phyloP scores from a whole-genome alignment of 352 stramenopile species.

The Globisporangium uncinulatum region DNA sequence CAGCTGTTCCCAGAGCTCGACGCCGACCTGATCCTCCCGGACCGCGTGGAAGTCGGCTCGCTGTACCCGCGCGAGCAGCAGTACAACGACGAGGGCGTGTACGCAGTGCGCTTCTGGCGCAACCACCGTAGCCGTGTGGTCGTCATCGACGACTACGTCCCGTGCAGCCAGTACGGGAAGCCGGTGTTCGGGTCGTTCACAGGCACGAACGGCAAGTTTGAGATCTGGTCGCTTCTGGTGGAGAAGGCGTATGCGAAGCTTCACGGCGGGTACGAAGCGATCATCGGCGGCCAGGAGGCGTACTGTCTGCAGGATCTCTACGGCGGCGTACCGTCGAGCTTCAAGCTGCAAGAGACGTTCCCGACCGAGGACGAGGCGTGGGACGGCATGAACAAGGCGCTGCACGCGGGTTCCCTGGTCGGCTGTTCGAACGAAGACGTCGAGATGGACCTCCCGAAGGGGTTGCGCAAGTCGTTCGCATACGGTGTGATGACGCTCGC shows the following conservation, averaged over 20 bases:
- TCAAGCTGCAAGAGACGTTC: conserved; percentile 63
- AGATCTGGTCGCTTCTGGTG: conserved; percentile 91
- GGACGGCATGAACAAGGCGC: conserved; percentile 32
- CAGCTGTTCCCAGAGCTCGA: conserved; percentile 66
- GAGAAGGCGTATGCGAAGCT: conserved; percentile 96
- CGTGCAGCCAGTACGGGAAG: conserved; percentile 79
- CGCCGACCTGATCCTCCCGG: conserved; percentile 47
- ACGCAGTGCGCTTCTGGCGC: conserved; percentile 80
- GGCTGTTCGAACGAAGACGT: conserved; percentile 71
- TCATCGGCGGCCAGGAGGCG: conserved; percentile 83
- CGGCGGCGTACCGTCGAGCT: conserved; percentile 58
- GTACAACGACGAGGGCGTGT: conserved; percentile 87
- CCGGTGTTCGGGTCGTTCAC: conserved; percentile 83
- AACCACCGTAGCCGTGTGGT: conserved; percentile 79
- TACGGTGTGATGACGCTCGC: conserved; percentile 76
- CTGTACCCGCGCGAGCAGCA: conserved; percentile 67
- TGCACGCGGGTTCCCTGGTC: conserved; percentile 61
- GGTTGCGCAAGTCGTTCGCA: conserved; percentile 58
- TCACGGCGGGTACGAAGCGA: conserved; percentile 86
- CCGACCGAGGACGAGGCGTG: conserved; percentile 52
- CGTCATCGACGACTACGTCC: conserved; percentile 82
- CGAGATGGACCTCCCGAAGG: conserved; percentile 49
- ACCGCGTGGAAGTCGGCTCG: conserved; percentile 52
- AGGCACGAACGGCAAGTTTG: conserved; percentile 75
- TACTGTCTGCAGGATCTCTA: conserved; percentile 76